Evolutionary conservation across 345 rosid species (phyloP), one percentile per base, ranked within the genome.

Genomic region (Triadica sebifera): DNA sequence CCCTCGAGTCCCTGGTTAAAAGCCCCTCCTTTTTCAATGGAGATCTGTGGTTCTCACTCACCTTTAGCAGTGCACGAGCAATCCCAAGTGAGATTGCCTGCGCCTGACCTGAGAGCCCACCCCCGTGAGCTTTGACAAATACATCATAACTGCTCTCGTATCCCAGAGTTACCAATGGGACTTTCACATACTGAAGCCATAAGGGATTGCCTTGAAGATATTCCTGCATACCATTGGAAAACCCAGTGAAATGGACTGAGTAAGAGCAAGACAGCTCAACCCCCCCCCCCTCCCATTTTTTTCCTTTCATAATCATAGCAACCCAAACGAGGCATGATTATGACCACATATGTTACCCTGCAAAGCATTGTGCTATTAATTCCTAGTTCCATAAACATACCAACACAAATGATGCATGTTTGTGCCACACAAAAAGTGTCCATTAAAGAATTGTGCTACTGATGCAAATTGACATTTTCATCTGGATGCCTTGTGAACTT

Each of bases 91-190:
- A 84, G 74, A 94, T 92, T 0, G 99, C 98, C 82, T 94, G 99
- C 64, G 98, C 98, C 83, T 94, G 98, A 77, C 99, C 99, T 6
- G 95, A 86, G 39, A 94, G 98, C 53, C 98, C 98, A 0, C 98
- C 98, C 2, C 98, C 98, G 65, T 89, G 97, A 15, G 97, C 98
- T 84, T 94, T 94, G 12, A 92, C 96, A 74, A 94, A 91, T 29
- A 94, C 91, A 13, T 94, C 97, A 24, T 89, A 94, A 81, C 89
- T 89, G 49, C 69, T 86, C 77, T 92, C 99, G 51, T 94, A 91
- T n/a, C 99, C 96, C 37, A 94, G 70, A 46, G 91, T 85, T 70
- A 82, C 85, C 82, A 92, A 70, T 3, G 99, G 99, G 43, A 85
- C 86, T 79, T 92, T 94, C 45, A 94, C 82, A 74, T 92, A 89